phyloP scores from a whole-genome alignment of 2,329 filamentous ascomycete species.

The Fusarium pininemorale region DNA sequence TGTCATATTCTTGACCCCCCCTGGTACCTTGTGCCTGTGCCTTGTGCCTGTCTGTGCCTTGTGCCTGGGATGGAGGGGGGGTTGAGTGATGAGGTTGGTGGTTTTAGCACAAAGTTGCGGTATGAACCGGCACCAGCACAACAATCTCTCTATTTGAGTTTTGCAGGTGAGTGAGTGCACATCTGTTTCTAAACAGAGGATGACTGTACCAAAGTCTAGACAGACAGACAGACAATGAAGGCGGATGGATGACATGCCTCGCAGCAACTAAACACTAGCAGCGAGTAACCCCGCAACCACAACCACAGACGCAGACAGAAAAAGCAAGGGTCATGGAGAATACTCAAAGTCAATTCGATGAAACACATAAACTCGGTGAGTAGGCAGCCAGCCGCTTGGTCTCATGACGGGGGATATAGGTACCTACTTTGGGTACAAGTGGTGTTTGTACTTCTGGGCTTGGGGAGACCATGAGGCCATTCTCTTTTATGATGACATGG shows the following conservation, averaged over 20 bases:
- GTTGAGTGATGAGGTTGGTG: not conserved
- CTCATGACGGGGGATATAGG: conserved; percentile 1
- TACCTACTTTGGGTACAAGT: conserved; percentile 21
- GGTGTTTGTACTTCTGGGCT: conserved; percentile 23
- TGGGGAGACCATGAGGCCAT: conserved; percentile 21
- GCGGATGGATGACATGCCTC: conserved; percentile 26
- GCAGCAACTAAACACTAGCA: conserved; percentile 31
- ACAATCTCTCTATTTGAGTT: not conserved
- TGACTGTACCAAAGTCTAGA: conserved; percentile 15
- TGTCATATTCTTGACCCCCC: conserved; percentile 22
- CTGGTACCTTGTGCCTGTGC: conserved; percentile 18
- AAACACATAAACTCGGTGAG: conserved; percentile 32
- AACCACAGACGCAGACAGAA: conserved; percentile 13
- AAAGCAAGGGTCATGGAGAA: conserved; percentile 29
- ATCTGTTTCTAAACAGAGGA: not conserved
- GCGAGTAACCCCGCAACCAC: conserved; percentile 39
- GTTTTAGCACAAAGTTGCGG: conserved; percentile 20
- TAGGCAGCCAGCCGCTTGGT: conserved; percentile 17
- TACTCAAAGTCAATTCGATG: conserved; percentile 17
- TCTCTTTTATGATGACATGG: conserved; percentile 29
- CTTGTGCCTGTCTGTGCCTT: conserved; percentile 17
- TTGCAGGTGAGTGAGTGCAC: not conserved
- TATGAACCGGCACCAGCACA: conserved; percentile 23
- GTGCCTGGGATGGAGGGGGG: conserved; percentile 23
- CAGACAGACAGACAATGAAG: conserved; percentile 24